These are phyloP conservation scores for Lachancea quebecensis DNA, from an alignment of 805 yeast genomes.

Conservation along the genomic window DNA sequence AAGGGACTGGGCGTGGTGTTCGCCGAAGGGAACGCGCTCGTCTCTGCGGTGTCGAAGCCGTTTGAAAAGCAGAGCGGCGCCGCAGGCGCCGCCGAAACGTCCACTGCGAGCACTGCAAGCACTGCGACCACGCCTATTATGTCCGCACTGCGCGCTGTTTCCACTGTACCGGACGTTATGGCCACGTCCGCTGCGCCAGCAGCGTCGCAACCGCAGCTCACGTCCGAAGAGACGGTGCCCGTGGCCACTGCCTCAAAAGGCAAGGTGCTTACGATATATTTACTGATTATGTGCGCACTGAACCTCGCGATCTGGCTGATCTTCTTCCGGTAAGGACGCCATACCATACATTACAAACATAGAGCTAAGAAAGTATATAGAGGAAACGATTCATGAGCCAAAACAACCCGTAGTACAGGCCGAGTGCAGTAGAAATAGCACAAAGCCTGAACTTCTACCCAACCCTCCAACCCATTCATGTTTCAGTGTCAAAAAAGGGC, in stretches of 20 bases:
- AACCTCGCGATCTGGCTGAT: constrained; percentile 12
- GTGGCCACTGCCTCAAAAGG: constrained; percentile 1
- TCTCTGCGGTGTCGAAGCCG: constrained; percentile 1
- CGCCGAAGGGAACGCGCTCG: constrained; percentile 30
- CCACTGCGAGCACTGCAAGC: neutral
- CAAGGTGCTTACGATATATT: constrained; percentile 17
- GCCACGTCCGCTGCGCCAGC: too few species aligned
- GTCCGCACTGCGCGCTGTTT: neutral
- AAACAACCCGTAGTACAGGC: too few species aligned
- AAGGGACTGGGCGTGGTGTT: constrained; percentile 52
- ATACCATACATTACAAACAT: too few species aligned
- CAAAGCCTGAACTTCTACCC: too few species aligned
- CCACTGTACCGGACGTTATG: too few species aligned
- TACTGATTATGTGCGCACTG: constrained; percentile 14
- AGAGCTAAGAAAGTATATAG: too few species aligned
- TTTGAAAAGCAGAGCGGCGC: neutral
- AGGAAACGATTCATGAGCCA: too few species aligned
- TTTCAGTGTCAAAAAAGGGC: too few species aligned
- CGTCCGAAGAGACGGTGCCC: neutral
- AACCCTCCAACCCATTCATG: too few species aligned
- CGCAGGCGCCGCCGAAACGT: neutral
- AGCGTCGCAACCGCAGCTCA: too few species aligned
- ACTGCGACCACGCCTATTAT: neutral
- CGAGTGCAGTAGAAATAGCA: too few species aligned
- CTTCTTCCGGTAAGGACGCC: neutral